Base-by-base conservation (phyloP, 1,284 basidiomycete genomes). In the Trichosporon faecale region DNA sequence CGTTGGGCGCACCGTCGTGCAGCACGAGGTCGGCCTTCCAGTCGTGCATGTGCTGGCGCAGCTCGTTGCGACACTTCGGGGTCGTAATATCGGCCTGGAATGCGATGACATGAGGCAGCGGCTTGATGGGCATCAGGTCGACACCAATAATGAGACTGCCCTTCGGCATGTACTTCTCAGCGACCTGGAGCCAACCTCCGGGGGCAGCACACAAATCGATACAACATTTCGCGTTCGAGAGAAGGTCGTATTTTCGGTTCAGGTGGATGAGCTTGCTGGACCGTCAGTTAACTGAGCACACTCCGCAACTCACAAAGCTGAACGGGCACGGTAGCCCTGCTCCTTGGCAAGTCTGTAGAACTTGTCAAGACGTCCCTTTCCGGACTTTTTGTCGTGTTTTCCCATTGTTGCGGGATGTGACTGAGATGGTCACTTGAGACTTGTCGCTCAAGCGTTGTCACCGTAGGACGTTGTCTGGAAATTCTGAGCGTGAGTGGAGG, bases 21-120 rank as follows among this genome's bases (percentile, higher is more conserved):
- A 99, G 88, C n/a, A 99, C 95, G 68, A 99, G 89, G 82, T 99
- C 97, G n/a, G 97, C 97, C 84, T 95, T 97, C 96, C 97, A 99
- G 83, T 98, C 95, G 84, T 99, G 98, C 74, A 99, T 86, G 83
- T 98, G 94, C 49, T 86, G 86, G 65, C 93, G 90, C 67, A 99
- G 89, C 74, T 91, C 88, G 79, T 92, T 90, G 69, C 97, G 90
- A 84, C 97, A 99, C 72, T 91, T 89, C 11, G 90, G 86, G 3
- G 95, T 98, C 25, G 97, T 99, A 79, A 99, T 99, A 80, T 99
- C 97, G 71, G 95, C 88, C 46, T 93, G 89, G 79, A 98, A 97
- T 0, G 97, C 97, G 64, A 92, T 89, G 66, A 95, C 93, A 61
- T 93, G 89, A 65, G 95, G 96, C 69, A 99, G 95, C 52, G 96